Conservation (phyloP, 1,284 basidiomycete species). For the Lentinula novae-zelandiae region DNA sequence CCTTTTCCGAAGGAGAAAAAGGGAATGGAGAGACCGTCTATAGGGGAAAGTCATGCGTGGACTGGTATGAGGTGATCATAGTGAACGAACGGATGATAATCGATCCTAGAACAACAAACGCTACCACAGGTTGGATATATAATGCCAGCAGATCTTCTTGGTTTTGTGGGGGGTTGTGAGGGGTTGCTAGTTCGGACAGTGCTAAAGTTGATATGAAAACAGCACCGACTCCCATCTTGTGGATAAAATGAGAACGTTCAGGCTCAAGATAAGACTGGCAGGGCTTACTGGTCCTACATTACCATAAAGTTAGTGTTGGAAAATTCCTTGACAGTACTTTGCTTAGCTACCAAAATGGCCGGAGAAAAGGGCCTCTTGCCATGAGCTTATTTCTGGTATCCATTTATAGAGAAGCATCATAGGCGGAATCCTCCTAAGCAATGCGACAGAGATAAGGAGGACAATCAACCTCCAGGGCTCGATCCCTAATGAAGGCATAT, state of each 20-base stretch:
- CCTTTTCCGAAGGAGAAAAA: constrained; percentile 39
- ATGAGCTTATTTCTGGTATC: constrained; percentile 81
- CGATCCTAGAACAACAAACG: constrained; percentile 82
- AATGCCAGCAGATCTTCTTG: constrained; percentile 71
- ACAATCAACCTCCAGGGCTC: constrained; percentile 71
- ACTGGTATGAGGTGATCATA: background rate
- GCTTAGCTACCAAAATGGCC: constrained; percentile 76
- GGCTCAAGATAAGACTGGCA: constrained; percentile 19
- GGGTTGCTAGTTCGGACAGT: constrained; percentile 58
- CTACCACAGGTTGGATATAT: constrained; percentile 74
- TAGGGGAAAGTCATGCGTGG: background rate
- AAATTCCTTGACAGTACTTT: constrained; percentile 1
- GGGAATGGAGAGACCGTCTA: constrained; percentile 70
- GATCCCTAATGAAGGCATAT: constrained; percentile 59
- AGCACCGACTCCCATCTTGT: constrained; percentile 77
- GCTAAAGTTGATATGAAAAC: constrained; percentile 85
- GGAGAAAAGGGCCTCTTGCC: constrained; percentile 77
- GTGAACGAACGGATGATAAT: constrained; percentile 68
- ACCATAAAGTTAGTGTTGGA: background rate
- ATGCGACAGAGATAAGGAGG: constrained; percentile 63
- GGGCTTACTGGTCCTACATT: constrained; percentile 47
- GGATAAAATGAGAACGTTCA: background rate
- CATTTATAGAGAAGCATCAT: constrained; percentile 73
- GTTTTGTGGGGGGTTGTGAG: constrained; percentile 52
- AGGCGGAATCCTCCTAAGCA: constrained; percentile 74